phyloP scores from a whole-genome alignment of 257 asterid species.

The Nicotiana knightiana region DNA sequence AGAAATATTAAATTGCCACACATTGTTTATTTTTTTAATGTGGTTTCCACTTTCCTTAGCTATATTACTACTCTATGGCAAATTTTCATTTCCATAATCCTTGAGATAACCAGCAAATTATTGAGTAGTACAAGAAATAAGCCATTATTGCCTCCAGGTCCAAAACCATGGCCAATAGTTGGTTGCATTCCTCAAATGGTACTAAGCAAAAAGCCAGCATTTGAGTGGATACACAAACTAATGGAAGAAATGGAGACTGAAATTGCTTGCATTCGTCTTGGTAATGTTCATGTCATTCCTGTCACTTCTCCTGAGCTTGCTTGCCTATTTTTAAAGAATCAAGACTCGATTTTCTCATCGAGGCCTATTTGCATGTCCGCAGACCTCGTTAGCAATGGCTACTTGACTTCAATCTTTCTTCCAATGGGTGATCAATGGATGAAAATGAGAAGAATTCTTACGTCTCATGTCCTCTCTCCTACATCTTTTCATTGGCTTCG shows the following conservation, averaged over 20 bases:
- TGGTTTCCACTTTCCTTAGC: not conserved
- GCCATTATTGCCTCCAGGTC: slow-evolving; percentile 15
- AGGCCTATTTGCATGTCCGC: too few relatives aligned
- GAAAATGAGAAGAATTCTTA: too few relatives aligned
- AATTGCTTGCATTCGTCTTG: slow-evolving; percentile 17
- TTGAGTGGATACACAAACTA: slow-evolving; percentile 14
- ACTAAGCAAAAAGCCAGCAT: not conserved
- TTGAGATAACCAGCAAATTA: not conserved
- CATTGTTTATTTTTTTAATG: too few relatives aligned
- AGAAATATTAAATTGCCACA: too few relatives aligned
- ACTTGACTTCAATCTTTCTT: too few relatives aligned
- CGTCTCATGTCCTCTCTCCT: too few relatives aligned
- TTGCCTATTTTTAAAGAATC: slow-evolving; percentile 14
- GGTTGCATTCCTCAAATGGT: slow-evolving; percentile 10
- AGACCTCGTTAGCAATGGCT: too few relatives aligned
- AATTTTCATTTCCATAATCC: not conserved
- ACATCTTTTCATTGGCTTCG: too few relatives aligned
- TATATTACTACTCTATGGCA: not conserved
- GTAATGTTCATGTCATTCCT: not conserved
- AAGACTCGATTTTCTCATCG: not conserved
- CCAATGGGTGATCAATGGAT: too few relatives aligned
- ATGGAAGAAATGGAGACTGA: slow-evolving; percentile 14
- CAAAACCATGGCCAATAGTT: slow-evolving; percentile 9
- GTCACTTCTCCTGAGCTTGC: slow-evolving; percentile 25
- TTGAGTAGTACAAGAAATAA: not conserved